These are phyloP conservation scores for Tolypocladium inflatum DNA, from an alignment of 2,329 filamentous ascomycete genomes.

Conservation along the genomic window DNA sequence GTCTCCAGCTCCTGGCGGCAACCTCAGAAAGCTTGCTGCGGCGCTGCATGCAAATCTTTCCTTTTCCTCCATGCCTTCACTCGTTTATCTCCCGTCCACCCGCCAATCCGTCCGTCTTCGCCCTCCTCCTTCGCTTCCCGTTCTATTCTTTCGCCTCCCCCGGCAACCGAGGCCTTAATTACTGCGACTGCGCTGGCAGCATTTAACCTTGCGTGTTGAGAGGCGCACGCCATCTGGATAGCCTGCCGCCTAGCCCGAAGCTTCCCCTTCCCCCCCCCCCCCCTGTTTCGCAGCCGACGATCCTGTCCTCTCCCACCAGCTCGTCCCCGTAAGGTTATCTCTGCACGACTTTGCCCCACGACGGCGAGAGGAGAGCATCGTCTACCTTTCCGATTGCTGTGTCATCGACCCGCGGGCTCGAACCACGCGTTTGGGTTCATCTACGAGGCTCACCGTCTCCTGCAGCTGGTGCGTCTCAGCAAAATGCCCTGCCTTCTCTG, in stretches of 20 bases:
- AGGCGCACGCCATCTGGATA: background rate
- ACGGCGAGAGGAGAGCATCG: background rate
- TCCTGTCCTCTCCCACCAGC: background rate
- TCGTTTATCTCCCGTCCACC: background rate
- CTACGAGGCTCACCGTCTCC: background rate
- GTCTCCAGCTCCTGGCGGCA: background rate
- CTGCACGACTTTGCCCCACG: background rate
- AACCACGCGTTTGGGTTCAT: background rate
- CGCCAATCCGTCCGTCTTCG: background rate
- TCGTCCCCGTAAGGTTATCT: background rate
- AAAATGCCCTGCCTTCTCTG: background rate
- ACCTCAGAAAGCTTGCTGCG: background rate
- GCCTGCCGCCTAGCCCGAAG: background rate
- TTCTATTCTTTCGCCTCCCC: background rate
- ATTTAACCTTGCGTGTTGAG: background rate
- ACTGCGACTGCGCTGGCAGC: background rate
- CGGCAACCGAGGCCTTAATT: background rate
- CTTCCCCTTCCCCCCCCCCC: background rate
- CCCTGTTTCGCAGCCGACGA: background rate
- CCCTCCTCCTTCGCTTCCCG: background rate
- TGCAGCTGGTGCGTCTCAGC: conserved; percentile 1
- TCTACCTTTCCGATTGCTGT: background rate
- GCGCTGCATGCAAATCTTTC: background rate
- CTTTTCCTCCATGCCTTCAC: background rate
- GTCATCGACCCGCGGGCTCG: background rate